These are phyloP conservation scores for Podospora sp. DNA, from an alignment of 495 filamentous ascomycete species.

Conservation along the genomic window DNA sequence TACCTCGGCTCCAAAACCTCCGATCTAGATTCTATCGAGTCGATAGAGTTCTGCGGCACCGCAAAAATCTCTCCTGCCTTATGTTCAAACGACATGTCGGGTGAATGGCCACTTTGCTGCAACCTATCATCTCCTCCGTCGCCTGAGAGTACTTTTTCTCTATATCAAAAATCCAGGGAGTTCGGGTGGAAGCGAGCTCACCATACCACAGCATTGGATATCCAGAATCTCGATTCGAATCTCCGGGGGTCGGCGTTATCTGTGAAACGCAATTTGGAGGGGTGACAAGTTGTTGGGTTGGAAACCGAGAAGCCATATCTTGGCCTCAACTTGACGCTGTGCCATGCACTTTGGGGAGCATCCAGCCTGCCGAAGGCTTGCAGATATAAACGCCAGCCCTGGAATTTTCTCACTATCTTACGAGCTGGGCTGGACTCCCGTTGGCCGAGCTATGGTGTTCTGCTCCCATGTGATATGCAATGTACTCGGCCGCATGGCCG, in stretches of 20 bases:
- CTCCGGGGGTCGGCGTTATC: slow-evolving; percentile 10
- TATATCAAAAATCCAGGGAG: too few species aligned
- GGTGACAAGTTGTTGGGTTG: not conserved
- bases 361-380: not conserved
- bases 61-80: not conserved
- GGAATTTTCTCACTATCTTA: not conserved
- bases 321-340: not conserved
- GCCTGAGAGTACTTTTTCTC: too few species aligned
- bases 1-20: too few species aligned
- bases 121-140: not conserved
- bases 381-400: not conserved
- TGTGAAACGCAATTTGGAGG: slow-evolving; percentile 8
- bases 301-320: not conserved
- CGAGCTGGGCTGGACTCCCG: not conserved
- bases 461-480: not conserved
- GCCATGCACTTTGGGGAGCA: not conserved
- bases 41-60: not conserved
- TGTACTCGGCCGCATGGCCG: not conserved
- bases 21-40: not conserved
- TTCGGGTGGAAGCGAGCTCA: too few species aligned
- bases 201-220: not conserved
- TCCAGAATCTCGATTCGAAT: not conserved
- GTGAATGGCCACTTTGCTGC: not conserved
- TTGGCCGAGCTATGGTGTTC: not conserved
- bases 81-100: not conserved